Percentiles rank a stretch among this genome's conserved stretches.
Evolutionary conservation across 768 basidiomycete species (phyloP).

Genomic region (Lactarius psammicola): DNA sequence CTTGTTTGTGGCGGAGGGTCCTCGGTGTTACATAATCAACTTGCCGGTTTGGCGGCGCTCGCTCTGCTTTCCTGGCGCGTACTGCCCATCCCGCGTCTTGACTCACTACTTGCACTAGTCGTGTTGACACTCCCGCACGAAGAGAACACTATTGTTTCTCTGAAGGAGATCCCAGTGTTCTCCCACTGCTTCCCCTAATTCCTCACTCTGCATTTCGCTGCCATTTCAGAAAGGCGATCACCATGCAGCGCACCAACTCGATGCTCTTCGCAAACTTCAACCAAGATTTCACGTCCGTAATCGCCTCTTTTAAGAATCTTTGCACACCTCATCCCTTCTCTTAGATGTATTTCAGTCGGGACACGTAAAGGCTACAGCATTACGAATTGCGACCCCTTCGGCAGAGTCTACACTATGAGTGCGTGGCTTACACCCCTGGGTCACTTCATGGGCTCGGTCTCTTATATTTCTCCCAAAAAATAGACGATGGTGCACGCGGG

Average conservation of each 20-base stretch:
- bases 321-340: conserved; percentile 14
- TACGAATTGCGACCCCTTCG: conserved; percentile 97
- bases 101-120: neutral
- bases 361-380: conserved; percentile 96
- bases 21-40: conserved; percentile 15
- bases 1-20: neutral
- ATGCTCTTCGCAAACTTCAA: conserved; percentile 95
- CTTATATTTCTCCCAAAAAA: conserved; percentile 1
- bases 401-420: conserved; percentile 94
- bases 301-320: neutral
- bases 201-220: neutral
- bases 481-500: conserved; percentile 90
- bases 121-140: conserved; percentile 1
- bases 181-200: neutral
- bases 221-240: neutral
- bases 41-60: neutral
- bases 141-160: neutral
- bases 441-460: neutral
- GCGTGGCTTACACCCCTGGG: conserved; percentile 37
- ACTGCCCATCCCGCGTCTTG: conserved; percentile 3
- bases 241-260: conserved; percentile 37
- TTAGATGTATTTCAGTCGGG: conserved; percentile 87
- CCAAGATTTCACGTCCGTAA: conserved; percentile 87
- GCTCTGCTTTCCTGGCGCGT: neutral
- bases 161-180: neutral